Evolutionary conservation across 2,329 filamentous ascomycete species (phyloP).

Genomic region (Ceratocystis eucalypticola): DNA sequence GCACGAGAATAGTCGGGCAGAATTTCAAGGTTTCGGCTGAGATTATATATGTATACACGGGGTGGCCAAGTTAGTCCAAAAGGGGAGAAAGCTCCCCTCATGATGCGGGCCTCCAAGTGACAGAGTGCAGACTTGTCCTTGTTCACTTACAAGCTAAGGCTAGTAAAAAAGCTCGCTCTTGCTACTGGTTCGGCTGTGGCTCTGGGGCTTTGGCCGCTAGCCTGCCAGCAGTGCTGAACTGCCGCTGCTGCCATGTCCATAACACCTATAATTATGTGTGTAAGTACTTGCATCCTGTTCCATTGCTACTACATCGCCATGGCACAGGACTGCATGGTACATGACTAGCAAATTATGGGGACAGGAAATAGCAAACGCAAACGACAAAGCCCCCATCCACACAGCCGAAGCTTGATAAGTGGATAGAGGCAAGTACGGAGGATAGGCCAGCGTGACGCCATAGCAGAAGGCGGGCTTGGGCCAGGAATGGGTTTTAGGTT

Average conservation of each 20-base stretch:
- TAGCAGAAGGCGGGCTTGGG: background rate
- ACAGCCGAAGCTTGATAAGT: slow-evolving; percentile 2
- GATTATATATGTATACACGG: background rate
- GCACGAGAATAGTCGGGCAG: background rate
- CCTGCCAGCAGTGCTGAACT: no score
- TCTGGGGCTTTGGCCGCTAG: no score
- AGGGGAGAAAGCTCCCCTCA: background rate
- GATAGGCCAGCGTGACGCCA: background rate
- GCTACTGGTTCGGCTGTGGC: no score
- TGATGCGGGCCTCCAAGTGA: background rate
- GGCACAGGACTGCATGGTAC: background rate
- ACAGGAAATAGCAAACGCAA: no score
- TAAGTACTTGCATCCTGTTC: no score
- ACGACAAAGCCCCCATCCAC: no score
- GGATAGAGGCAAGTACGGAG: background rate
- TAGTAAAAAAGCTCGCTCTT: no score
- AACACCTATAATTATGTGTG: no score
- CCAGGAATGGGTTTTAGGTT: background rate
- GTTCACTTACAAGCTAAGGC: background rate
- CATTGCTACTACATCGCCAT: no score
- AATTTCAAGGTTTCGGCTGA: background rate
- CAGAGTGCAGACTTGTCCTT: background rate
- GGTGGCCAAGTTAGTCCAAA: background rate
- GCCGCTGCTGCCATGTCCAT: no score
- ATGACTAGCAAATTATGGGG: background rate